Evolutionary conservation across 257 asterid genomes (phyloP).

Genomic region (Fraxinus pennsylvanica): DNA sequence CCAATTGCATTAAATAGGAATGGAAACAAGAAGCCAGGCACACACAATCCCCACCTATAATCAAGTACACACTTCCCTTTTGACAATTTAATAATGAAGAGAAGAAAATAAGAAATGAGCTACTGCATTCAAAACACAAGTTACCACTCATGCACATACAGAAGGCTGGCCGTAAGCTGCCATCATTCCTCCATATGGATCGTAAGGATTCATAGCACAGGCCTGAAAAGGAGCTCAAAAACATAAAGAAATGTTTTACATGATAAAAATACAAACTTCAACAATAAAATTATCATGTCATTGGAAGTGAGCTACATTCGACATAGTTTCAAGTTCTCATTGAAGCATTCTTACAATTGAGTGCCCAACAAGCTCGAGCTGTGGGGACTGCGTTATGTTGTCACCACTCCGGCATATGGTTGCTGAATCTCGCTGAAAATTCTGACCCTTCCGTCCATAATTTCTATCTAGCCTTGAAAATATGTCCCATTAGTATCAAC

Average conservation of each 20-base stretch:
- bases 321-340: not conserved
- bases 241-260: too few relatives aligned
- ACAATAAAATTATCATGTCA: not conserved
- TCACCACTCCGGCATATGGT: conserved; percentile 42
- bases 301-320: conserved; percentile 2
- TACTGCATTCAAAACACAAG: not conserved
- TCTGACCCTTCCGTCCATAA: conserved; percentile 31
- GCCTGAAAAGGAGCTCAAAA: conserved; percentile 43
- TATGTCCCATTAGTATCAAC: conserved; percentile 21
- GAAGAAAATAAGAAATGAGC: conserved; percentile 7
- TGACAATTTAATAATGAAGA: conserved; percentile 10
- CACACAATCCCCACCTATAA: not conserved
- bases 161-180: conserved; percentile 76
- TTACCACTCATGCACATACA: conserved; percentile 43
- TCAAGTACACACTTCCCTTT: not conserved
- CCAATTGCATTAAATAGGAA: not conserved
- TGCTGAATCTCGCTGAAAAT: conserved; percentile 46
- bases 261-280: not conserved
- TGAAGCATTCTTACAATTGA: conserved; percentile 59
- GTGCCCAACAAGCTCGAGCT: conserved; percentile 66
- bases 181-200: conserved; percentile 73
- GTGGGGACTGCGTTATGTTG: conserved; percentile 51
- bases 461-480: conserved; percentile 48
- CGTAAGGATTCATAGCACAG: conserved; percentile 55
- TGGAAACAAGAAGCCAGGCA: not conserved